Conservation (phyloP, 1,284 basidiomycete species). For the Anthracocystis walkeri region DNA sequence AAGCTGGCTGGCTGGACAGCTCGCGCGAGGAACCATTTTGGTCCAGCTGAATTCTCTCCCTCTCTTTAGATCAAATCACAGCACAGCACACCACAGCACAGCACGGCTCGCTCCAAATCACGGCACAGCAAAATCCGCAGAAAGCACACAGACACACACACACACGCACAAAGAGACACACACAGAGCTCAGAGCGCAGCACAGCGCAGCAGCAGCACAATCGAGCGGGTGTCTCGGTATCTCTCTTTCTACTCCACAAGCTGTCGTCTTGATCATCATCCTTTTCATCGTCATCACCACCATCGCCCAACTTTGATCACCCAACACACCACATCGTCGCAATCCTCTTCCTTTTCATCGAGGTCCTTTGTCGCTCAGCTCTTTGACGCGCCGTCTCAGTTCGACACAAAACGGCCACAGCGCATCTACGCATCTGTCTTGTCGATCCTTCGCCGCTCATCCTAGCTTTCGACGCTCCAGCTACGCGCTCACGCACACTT, state of each 20-base stretch:
- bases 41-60: slow-evolving; percentile 4
- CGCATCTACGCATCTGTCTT: slow-evolving; percentile 5
- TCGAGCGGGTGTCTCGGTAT: slow-evolving; percentile 21
- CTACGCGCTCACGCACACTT: neutral
- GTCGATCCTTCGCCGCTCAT: slow-evolving; percentile 8
- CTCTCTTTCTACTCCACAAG: slow-evolving; percentile 19
- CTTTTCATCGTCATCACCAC: slow-evolving; percentile 13
- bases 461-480: slow-evolving; percentile 3
- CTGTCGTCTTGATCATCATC: slow-evolving; percentile 11
- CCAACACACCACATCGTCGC: neutral
- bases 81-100: slow-evolving; percentile 22
- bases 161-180: no score
- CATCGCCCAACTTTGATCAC: slow-evolving; percentile 7
- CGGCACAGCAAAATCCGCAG: slow-evolving; percentile 6
- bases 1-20: neutral
- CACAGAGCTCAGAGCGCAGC: slow-evolving; percentile 1
- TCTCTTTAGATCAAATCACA: slow-evolving; percentile 4
- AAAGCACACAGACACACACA: neutral
- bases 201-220: slow-evolving; percentile 3
- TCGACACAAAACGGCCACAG: slow-evolving; percentile 1
- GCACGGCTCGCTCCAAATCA: slow-evolving; percentile 2
- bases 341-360: neutral
- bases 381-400: neutral
- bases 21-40: slow-evolving; percentile 9
- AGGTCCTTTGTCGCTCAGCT: neutral